phyloP scores from a whole-genome alignment of 2,329 filamentous ascomycete species.

The Aspergillus sp. region DNA sequence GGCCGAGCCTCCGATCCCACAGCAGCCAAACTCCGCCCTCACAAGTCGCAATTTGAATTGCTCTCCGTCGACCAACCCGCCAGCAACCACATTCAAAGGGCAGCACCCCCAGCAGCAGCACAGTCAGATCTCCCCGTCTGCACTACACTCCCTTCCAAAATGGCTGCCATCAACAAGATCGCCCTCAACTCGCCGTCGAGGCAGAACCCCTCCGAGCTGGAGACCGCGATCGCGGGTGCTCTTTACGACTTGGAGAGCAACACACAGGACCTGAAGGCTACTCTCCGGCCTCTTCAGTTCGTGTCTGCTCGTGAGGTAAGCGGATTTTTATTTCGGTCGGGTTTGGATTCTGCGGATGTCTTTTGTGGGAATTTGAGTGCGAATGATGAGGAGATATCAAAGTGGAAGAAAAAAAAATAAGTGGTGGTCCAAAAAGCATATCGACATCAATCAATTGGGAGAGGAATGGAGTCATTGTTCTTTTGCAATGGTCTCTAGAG shows the following conservation, averaged over 20 bases:
- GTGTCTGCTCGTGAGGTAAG: conserved; percentile 99
- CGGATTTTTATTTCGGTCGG: conserved; percentile 13
- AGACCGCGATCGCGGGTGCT: conserved; percentile 94
- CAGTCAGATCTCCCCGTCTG: conserved; percentile 40
- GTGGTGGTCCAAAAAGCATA: background rate
- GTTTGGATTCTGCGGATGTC: background rate
- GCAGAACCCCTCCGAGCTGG: conserved; percentile 94
- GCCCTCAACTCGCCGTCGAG: conserved; percentile 94
- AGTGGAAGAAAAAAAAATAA: background rate
- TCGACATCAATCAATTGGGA: background rate
- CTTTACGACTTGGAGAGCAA: conserved; percentile 99
- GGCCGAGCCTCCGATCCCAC: conserved; percentile 30
- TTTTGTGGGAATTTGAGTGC: background rate
- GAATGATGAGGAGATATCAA: background rate
- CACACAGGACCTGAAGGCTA: conserved; percentile 95
- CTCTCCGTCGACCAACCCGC: conserved; percentile 34
- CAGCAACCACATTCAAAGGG: conserved; percentile 29
- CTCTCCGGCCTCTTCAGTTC: conserved; percentile 97
- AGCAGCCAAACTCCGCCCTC: conserved; percentile 18
- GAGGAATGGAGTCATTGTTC: background rate
- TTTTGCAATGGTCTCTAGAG: background rate
- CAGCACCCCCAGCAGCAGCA: conserved; percentile 33
- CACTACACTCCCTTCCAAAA: conserved; percentile 44
- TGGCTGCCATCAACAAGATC: conserved; percentile 95
- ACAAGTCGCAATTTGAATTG: conserved; percentile 23